These are phyloP conservation scores for Zygnema circumcarinatum DNA, from an alignment of 139 green algal species.

Conservation along the genomic window DNA sequence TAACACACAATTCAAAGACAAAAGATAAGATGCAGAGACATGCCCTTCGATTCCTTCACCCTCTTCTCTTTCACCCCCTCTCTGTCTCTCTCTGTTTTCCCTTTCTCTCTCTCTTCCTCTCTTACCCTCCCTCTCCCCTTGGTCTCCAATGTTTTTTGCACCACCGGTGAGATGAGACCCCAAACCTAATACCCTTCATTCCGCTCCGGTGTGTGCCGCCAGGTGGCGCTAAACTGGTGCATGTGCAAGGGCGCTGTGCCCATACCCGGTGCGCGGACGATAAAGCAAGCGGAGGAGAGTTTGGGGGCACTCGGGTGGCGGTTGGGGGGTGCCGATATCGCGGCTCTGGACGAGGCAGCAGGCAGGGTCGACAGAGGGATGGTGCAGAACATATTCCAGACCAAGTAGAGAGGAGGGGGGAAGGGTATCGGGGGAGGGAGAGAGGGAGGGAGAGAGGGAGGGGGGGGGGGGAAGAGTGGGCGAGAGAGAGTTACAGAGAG, in stretches of 20 bases:
- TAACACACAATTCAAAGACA: too few relatives aligned
- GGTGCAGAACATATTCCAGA: constrained; percentile 59
- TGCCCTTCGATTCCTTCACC: not conserved
- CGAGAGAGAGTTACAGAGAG: too few relatives aligned
- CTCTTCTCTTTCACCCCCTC: not conserved
- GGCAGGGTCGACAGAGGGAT: constrained; percentile 3
- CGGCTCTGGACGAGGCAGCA: constrained; percentile 42
- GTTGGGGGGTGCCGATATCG: constrained; percentile 23
- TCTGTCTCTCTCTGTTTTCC: not conserved
- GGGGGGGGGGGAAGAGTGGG: too few relatives aligned
- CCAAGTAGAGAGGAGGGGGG: constrained; percentile 57
- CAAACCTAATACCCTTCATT: too few relatives aligned
- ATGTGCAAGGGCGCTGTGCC: constrained; percentile 91
- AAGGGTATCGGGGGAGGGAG: not conserved
- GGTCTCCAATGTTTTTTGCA: constrained; percentile 66
- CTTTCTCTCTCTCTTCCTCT: not conserved
- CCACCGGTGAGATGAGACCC: not conserved
- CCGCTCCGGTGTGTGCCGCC: constrained; percentile 23
- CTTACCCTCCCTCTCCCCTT: not conserved
- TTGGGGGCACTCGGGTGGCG: constrained; percentile 48
- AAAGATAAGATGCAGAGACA: too few relatives aligned
- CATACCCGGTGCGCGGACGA: constrained; percentile 89
- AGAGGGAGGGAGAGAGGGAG: not conserved
- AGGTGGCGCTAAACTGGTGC: constrained; percentile 97
- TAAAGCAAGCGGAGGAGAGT: constrained; percentile 69